A percentile compares a stretch with the other conserved stretches of the same genome.
Conservation (phyloP, 2,329 filamentous ascomycete species). For the Nemania diffusa region DNA sequence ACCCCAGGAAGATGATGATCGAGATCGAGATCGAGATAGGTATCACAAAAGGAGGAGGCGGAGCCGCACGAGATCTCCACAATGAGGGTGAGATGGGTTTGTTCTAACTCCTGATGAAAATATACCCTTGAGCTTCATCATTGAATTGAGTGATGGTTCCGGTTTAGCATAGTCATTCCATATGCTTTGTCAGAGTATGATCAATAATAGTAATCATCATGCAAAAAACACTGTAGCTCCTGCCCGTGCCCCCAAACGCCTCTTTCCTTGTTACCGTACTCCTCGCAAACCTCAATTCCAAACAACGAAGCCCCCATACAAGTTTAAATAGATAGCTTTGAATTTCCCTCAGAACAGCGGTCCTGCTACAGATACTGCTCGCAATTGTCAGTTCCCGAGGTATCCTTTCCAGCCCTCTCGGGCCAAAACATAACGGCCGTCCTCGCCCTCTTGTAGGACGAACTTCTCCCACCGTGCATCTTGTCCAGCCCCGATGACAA, state of each 20-base stretch:
- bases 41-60: slow-evolving; percentile 47
- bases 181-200: slow-evolving; percentile 9
- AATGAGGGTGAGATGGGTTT: slow-evolving; percentile 38
- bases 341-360: background rate
- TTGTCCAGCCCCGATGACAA: slow-evolving; percentile 81
- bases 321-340: slow-evolving; percentile 21
- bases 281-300: slow-evolving; percentile 34
- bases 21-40: slow-evolving; percentile 43
- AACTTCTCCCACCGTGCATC: slow-evolving; percentile 93
- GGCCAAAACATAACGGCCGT: slow-evolving; percentile 72
- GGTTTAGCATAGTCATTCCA: slow-evolving; percentile 13
- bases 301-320: slow-evolving; percentile 15
- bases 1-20: slow-evolving; percentile 37
- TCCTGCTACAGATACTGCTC: background rate
- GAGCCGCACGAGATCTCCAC: slow-evolving; percentile 59
- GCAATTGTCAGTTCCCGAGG: slow-evolving; percentile 53
- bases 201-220: slow-evolving; percentile 22
- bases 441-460: slow-evolving; percentile 72
- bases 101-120: slow-evolving; percentile 32
- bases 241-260: slow-evolving; percentile 11
- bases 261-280: slow-evolving; percentile 33
- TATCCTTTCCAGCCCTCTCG: slow-evolving; percentile 88
- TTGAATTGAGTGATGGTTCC: slow-evolving; percentile 21
- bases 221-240: slow-evolving; percentile 17
- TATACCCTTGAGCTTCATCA: slow-evolving; percentile 36